These are phyloP conservation scores for Gossypium ekmanianum DNA, from an alignment of 345 rosid genomes.

Conservation along the genomic window DNA sequence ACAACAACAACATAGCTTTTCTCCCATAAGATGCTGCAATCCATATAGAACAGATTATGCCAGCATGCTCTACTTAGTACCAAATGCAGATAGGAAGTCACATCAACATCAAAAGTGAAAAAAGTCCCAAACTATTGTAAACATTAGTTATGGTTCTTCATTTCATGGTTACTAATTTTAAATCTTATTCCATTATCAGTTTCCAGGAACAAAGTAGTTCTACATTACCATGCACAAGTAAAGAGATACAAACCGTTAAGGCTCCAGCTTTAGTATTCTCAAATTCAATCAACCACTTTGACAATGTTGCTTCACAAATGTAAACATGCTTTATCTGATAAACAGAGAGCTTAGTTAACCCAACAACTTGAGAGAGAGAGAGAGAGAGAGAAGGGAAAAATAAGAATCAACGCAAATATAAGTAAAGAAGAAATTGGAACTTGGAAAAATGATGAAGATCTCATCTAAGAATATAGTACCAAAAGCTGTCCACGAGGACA, in stretches of 20 bases:
- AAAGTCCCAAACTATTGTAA: not conserved
- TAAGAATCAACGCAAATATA: not conserved
- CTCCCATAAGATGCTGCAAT: constrained; percentile 6
- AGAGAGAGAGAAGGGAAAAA: not conserved
- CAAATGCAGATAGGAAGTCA: not conserved
- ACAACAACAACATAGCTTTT: not conserved
- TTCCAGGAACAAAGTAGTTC: too few relatives aligned
- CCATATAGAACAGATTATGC: not conserved
- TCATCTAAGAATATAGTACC: too few relatives aligned
- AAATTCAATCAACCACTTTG: constrained; percentile 86
- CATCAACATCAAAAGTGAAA: not conserved
- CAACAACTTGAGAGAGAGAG: not conserved
- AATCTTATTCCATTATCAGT: not conserved
- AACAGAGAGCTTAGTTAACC: not conserved
- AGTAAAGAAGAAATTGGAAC: constrained; percentile 5
- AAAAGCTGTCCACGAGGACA: not conserved
- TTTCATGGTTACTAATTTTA: not conserved
- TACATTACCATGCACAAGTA: too few relatives aligned
- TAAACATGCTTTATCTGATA: constrained; percentile 73
- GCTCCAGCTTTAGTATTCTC: constrained; percentile 78
- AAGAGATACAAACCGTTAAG: constrained; percentile 46
- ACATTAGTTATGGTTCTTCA: not conserved
- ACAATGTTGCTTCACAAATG: constrained; percentile 85
- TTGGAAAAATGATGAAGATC: too few relatives aligned
- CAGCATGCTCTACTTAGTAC: not conserved